phyloP scores from a whole-genome alignment of 805 yeast genomes.

The Aciculoconidium aculeatum region DNA sequence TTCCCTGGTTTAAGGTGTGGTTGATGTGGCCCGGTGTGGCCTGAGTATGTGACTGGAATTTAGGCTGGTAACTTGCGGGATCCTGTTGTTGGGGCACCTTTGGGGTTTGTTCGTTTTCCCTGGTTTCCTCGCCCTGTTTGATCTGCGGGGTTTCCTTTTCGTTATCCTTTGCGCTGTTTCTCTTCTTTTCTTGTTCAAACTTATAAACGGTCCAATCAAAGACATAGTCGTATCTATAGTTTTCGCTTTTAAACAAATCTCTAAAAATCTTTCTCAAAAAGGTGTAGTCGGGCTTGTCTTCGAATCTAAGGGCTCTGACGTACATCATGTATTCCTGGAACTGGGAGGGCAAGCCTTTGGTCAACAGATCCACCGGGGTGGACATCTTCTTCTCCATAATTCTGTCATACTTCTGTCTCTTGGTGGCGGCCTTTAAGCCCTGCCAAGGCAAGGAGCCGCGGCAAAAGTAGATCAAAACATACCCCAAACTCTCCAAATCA shows the following conservation, averaged over 20 bases:
- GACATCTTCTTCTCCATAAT: constrained; percentile 93
- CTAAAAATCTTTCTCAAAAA: constrained; percentile 85
- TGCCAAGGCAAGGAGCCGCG: constrained; percentile 98
- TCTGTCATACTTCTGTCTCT: constrained; percentile 94
- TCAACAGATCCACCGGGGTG: constrained; percentile 77
- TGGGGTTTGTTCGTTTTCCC: too few species aligned
- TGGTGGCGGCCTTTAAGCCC: constrained; percentile 93
- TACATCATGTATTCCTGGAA: constrained; percentile 84
- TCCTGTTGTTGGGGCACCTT: too few species aligned
- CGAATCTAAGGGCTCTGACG: constrained; percentile 85
- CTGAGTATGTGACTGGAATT: too few species aligned
- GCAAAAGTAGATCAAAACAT: constrained; percentile 89
- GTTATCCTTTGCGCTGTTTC: constrained; percentile 28
- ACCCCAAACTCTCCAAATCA: constrained; percentile 91
- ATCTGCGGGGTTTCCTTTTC: too few species aligned
- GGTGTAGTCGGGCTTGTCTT: constrained; percentile 92
- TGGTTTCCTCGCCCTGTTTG: too few species aligned
- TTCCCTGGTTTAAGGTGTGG: too few species aligned
- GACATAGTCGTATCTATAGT: constrained; percentile 86
- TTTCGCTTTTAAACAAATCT: constrained; percentile 81
- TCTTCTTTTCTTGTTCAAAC: constrained; percentile 55
- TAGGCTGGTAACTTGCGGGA: too few species aligned
- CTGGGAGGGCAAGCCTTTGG: constrained; percentile 89
- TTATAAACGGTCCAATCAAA: constrained; percentile 96
- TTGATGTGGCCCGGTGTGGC: too few species aligned